These are phyloP conservation scores for Sphaerostilbella broomeana DNA, from an alignment of 2,329 filamentous ascomycete species.

Conservation along the genomic window DNA sequence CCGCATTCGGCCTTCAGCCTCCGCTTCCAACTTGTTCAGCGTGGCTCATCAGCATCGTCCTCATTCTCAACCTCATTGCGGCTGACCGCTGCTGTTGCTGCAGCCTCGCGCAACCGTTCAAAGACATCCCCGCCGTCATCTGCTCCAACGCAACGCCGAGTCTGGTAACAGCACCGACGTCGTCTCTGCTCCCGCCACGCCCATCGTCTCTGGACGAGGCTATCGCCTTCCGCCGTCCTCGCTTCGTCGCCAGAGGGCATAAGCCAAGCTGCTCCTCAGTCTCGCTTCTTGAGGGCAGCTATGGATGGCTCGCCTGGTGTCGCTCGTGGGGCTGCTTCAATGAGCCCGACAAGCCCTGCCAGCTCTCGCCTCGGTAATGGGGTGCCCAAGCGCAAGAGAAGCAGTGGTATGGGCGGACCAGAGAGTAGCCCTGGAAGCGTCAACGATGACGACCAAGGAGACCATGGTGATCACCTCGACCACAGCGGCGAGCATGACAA, in stretches of 20 bases:
- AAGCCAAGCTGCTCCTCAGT: conserved; percentile 14
- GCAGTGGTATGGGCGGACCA: conserved; percentile 43
- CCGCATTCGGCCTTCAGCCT: conserved; percentile 27
- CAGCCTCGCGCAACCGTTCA: conserved; percentile 11
- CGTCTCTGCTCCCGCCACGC: conserved; percentile 10
- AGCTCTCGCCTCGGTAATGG: conserved; percentile 46
- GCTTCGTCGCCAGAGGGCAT: conserved; percentile 1
- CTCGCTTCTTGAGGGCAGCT: conserved; percentile 19
- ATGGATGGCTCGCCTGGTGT: conserved; percentile 45
- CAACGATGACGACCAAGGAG: conserved; percentile 47
- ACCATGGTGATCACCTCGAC: conserved; percentile 48
- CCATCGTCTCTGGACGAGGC: too few relatives aligned
- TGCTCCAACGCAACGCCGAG: conserved; percentile 8
- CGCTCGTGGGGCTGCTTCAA: conserved; percentile 40
- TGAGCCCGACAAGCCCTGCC: conserved; percentile 50
- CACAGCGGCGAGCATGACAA: conserved; percentile 47
- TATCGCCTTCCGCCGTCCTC: not conserved
- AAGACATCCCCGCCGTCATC: conserved; percentile 12
- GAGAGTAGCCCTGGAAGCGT: conserved; percentile 56
- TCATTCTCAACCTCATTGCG: not conserved
- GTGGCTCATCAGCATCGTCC: not conserved
- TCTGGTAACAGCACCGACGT: too few relatives aligned
- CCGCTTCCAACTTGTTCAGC: conserved; percentile 12
- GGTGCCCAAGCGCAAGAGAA: conserved; percentile 51
- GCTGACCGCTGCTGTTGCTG: conserved; percentile 9